Evolutionary conservation across 345 rosid genomes (phyloP).

Genomic region (Moringa oleifera): DNA sequence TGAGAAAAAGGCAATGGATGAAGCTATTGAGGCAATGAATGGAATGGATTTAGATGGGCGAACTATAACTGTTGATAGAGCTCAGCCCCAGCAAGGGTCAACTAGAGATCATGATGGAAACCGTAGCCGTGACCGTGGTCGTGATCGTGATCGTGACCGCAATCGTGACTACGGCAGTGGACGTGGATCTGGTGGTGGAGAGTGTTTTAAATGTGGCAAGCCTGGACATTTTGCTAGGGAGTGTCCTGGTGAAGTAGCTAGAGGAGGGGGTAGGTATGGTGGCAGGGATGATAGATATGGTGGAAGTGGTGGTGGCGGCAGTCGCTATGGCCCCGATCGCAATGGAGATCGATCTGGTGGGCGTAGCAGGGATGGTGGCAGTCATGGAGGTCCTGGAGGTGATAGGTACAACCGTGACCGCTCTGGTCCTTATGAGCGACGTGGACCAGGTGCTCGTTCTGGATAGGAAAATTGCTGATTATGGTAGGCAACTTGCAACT

Average conservation of each 20-base stretch:
- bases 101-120: slow-evolving; percentile 76
- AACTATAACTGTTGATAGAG: slow-evolving; percentile 85
- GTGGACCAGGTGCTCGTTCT: slow-evolving; percentile 49
- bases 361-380: slow-evolving; percentile 60
- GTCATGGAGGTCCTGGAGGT: slow-evolving; percentile 65
- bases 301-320: slow-evolving; percentile 42
- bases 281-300: slow-evolving; percentile 38
- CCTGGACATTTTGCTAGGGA: slow-evolving; percentile 98
- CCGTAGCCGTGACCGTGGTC: slow-evolving; percentile 60
- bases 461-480: slow-evolving; percentile 21
- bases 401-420: slow-evolving; percentile 82
- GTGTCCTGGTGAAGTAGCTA: slow-evolving; percentile 68
- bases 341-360: slow-evolving; percentile 72
- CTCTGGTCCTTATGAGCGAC: slow-evolving; percentile 78
- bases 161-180: slow-evolving; percentile 52
- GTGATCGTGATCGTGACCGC: slow-evolving; percentile 46
- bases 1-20: slow-evolving; percentile 80
- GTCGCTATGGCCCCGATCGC: slow-evolving; percentile 84
- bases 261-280: slow-evolving; percentile 44
- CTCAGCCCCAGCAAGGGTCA: slow-evolving; percentile 79
- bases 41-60: slow-evolving; percentile 94
- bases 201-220: slow-evolving; percentile 91
- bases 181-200: slow-evolving; percentile 66
- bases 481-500: slow-evolving; percentile 17
- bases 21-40: slow-evolving; percentile 84